A percentile compares a stretch with the other conserved stretches of the same genome.
These are phyloP conservation scores for Phytophthora melonis DNA, from an alignment of 352 stramenopile species.

Conservation along the genomic window DNA sequence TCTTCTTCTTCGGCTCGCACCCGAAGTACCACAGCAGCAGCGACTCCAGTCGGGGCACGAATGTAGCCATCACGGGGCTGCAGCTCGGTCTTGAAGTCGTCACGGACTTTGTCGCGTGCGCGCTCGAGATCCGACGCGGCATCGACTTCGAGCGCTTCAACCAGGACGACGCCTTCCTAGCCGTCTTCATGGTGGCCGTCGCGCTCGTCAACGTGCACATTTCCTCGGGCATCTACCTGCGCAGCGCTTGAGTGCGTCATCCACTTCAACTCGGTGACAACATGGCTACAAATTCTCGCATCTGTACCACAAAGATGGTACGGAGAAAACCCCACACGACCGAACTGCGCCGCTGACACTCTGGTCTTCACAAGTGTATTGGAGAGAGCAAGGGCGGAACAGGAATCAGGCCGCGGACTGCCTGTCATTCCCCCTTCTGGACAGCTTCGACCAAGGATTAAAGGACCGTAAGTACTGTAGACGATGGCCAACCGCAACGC, in stretches of 20 bases:
- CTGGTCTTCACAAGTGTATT: conserved; percentile 15
- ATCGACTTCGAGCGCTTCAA: conserved; percentile 36
- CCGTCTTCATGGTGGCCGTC: conserved; percentile 27
- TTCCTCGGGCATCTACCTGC: conserved; percentile 33
- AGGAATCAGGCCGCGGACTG: conserved; percentile 10
- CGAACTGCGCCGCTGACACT: conserved; percentile 19
- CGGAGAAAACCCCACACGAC: not conserved
- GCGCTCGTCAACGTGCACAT: conserved; percentile 38
- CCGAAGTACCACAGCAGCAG: conserved; percentile 32
- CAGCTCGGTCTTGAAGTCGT: conserved; percentile 35
- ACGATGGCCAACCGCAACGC: conserved; percentile 74
- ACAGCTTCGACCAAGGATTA: not conserved
- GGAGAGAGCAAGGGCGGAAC: conserved; percentile 5
- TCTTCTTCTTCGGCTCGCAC: conserved; percentile 46
- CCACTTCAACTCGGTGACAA: conserved; percentile 26
- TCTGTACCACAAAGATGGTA: conserved; percentile 6
- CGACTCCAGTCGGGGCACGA: not conserved
- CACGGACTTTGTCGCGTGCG: conserved; percentile 37
- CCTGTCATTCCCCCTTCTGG: not conserved
- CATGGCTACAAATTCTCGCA: conserved; percentile 20
- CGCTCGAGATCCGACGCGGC: conserved; percentile 31
- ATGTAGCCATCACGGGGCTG: conserved; percentile 17
- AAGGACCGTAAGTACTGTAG: not conserved
- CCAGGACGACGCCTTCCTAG: conserved; percentile 28
- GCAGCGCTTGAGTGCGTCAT: not conserved